phyloP scores from a whole-genome alignment of 2,329 filamentous ascomycete genomes.

The Apiospora koreana region DNA sequence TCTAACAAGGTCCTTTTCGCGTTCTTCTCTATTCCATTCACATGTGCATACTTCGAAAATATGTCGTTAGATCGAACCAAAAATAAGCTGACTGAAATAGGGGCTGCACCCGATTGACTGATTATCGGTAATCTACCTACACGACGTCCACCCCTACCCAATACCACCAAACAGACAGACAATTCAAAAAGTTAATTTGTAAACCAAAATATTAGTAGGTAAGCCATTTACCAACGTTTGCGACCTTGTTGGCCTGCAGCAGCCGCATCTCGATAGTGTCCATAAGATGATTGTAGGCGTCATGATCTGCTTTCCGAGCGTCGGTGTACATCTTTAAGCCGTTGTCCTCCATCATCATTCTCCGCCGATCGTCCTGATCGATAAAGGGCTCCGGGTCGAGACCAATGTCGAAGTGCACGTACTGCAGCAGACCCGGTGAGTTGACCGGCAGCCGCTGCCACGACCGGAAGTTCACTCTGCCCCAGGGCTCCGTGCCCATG shows the following conservation, averaged over 20 bases:
- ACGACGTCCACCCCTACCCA: no score
- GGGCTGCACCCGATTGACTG: no score
- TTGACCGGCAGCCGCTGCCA: slow-evolving; percentile 11
- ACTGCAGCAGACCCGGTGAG: slow-evolving; percentile 1
- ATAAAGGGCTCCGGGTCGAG: slow-evolving; percentile 3
- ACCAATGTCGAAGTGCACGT: slow-evolving; percentile 13
- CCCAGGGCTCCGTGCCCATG: neutral
- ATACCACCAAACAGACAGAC: no score
- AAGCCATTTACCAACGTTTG: neutral
- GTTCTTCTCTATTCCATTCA: no score
- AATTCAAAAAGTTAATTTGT: no score
- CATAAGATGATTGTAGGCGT: neutral
- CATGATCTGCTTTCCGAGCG: neutral
- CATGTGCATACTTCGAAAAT: no score
- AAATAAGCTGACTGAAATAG: no score
- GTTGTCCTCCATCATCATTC: neutral
- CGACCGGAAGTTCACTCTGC: neutral
- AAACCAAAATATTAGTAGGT: neutral
- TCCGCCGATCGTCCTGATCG: neutral
- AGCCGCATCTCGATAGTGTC: neutral
- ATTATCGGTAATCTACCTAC: no score
- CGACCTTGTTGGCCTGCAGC: neutral
- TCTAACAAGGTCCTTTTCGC: no score
- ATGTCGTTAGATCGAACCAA: no score
- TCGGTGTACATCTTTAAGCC: neutral